Percentiles rank a stretch among this genome's conserved stretches.
phyloP scores from a whole-genome alignment of 2,329 filamentous ascomycete genomes.

The Cytospora leucostoma region DNA sequence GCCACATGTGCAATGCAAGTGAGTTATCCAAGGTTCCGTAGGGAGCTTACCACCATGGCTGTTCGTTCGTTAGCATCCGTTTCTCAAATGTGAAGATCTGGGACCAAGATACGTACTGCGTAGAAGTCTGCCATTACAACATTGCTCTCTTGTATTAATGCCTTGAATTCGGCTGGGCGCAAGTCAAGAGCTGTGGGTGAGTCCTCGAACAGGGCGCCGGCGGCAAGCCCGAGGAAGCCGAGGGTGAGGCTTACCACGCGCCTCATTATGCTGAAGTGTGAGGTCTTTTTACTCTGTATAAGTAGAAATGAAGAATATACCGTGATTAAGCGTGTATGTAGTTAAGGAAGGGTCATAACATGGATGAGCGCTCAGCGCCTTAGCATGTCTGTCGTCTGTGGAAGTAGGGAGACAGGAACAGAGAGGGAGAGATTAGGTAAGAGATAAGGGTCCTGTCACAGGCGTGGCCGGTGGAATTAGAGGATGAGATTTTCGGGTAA shows the following conservation, averaged over 20 bases:
- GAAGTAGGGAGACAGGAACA: not conserved
- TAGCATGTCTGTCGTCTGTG: constrained; percentile 4
- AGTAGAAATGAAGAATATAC: not conserved
- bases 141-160: constrained; percentile 81
- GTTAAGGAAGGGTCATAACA: constrained; percentile 4
- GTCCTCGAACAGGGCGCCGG: constrained; percentile 55
- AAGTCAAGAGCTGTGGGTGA: constrained; percentile 79
- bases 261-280: constrained; percentile 13
- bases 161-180: constrained; percentile 81
- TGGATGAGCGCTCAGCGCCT: constrained; percentile 4
- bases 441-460: constrained; percentile 4
- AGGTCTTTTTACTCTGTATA: not conserved
- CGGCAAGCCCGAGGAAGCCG: constrained; percentile 52
- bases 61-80: not conserved
- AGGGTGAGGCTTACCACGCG: constrained; percentile 46
- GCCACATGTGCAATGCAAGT: not conserved
- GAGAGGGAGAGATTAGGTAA: constrained; percentile 12
- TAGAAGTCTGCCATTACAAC: constrained; percentile 87
- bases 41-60: constrained; percentile 51
- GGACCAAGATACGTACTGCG: constrained; percentile 2
- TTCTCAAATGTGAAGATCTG: not conserved
- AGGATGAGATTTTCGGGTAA: constrained; percentile 4
- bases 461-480: not conserved
- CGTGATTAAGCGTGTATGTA: not conserved
- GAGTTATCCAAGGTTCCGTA: not conserved